These are phyloP conservation scores for Uromyces viciae-fabae DNA, from an alignment of 1,284 basidiomycete species.

Conservation along the genomic window DNA sequence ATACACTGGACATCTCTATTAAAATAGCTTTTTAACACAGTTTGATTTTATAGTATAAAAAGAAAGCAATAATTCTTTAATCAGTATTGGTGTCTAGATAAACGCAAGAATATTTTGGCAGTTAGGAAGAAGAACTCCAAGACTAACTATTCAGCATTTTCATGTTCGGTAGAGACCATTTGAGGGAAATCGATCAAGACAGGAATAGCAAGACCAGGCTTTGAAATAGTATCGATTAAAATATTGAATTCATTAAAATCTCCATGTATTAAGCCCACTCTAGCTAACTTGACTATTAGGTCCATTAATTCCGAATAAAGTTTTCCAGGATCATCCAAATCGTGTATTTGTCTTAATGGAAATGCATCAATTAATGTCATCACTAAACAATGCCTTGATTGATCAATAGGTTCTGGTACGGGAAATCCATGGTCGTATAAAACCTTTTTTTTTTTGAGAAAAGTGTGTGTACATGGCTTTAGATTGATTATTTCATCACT, in stretches of 20 bases:
- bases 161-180: conserved; percentile 96
- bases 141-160: conserved; percentile 89
- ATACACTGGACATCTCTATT: conserved; percentile 97
- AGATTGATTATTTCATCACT: background rate
- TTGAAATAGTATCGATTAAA: conserved; percentile 62
- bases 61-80: background rate
- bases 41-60: background rate
- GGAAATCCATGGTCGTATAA: conserved; percentile 91
- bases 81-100: background rate
- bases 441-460: conserved; percentile 60
- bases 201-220: conserved; percentile 68
- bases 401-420: conserved; percentile 87
- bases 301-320: conserved; percentile 93
- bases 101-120: background rate
- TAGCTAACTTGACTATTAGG: conserved; percentile 88
- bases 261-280: conserved; percentile 90
- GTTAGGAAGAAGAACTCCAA: conserved; percentile 47
- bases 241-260: conserved; percentile 99
- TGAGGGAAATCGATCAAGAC: conserved; percentile 98
- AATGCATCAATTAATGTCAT: conserved; percentile 96
- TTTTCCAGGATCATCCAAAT: conserved; percentile 76
- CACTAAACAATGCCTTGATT: conserved; percentile 86
- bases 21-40: conserved; percentile 74
- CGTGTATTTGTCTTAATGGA: conserved; percentile 88
- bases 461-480: background rate